These are phyloP conservation scores for Pharnaceum exiguum DNA, from an alignment of 148 eudicot genomes.

Conservation along the genomic window DNA sequence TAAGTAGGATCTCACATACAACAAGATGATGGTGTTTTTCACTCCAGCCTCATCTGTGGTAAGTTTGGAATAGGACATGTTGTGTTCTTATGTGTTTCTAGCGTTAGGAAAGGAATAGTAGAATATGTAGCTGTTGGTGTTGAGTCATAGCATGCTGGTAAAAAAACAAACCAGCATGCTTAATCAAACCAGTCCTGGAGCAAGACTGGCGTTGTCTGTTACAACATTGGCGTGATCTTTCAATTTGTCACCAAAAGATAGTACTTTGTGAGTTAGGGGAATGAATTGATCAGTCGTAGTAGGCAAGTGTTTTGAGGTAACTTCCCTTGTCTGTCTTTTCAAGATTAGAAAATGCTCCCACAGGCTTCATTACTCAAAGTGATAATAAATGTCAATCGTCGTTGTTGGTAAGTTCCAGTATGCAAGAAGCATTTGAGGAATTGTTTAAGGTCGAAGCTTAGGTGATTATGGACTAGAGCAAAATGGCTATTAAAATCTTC, in stretches of 20 bases:
- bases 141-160: conserved; percentile 2
- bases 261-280: background rate
- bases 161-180: background rate
- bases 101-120: conserved; percentile 11
- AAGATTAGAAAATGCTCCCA: too few relatives aligned
- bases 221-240: background rate
- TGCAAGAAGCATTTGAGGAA: too few relatives aligned
- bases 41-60: conserved; percentile 27
- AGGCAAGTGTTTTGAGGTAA: background rate
- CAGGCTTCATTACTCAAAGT: too few relatives aligned
- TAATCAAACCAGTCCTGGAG: background rate
- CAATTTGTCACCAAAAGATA: background rate
- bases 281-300: background rate
- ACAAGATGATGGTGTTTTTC: conserved; percentile 16
- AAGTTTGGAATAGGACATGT: conserved; percentile 16
- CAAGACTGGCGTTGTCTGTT: conserved; percentile 3
- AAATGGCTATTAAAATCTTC: too few relatives aligned
- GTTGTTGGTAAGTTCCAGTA: too few relatives aligned
- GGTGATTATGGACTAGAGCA: too few relatives aligned
- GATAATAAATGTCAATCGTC: too few relatives aligned
- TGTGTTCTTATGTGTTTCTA: conserved; percentile 8
- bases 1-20: conserved; percentile 23
- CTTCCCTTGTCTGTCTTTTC: background rate
- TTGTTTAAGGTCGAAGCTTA: too few relatives aligned
- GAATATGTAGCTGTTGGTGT: conserved; percentile 13